Evolutionary conservation across 2,329 filamentous ascomycete genomes (phyloP).

Genomic region (Colletotrichum orchidophilum): DNA sequence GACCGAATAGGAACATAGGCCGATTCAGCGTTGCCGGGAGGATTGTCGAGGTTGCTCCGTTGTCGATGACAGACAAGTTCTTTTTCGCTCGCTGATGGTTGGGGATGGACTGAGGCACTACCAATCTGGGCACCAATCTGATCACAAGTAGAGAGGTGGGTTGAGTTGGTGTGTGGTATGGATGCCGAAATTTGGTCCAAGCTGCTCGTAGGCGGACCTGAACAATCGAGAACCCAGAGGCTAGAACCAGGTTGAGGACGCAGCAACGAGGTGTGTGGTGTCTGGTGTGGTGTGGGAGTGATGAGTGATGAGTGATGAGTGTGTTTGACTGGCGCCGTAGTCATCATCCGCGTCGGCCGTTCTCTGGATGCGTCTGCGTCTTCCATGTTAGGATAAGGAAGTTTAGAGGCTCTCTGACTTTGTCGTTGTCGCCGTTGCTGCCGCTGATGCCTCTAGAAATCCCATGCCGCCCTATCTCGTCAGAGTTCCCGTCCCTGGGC

Average conservation of each 20-base stretch:
- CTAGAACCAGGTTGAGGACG: constrained; percentile 8
- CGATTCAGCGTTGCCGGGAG: background rate
- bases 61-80: background rate
- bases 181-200: constrained; percentile 4
- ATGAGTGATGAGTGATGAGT: background rate
- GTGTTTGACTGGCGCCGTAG: background rate
- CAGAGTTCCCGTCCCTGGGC: background rate
- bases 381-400: background rate
- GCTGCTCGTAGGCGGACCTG: constrained; percentile 1
- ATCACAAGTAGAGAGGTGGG: constrained; percentile 6
- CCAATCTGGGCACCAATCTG: constrained; percentile 10
- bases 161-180: constrained; percentile 4
- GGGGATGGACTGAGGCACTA: constrained; percentile 12
- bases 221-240: background rate
- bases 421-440: background rate
- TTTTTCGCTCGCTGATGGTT: background rate
- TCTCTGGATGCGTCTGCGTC: background rate
- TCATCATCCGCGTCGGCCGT: background rate
- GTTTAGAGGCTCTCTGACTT: background rate
- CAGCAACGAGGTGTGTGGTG: background rate
- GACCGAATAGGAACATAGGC: background rate
- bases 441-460: background rate
- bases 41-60: background rate
- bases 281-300: background rate
- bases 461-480: background rate